phyloP scores from a whole-genome alignment of 1,139 yeast genomes.

The Kodamaea ohmeri region DNA sequence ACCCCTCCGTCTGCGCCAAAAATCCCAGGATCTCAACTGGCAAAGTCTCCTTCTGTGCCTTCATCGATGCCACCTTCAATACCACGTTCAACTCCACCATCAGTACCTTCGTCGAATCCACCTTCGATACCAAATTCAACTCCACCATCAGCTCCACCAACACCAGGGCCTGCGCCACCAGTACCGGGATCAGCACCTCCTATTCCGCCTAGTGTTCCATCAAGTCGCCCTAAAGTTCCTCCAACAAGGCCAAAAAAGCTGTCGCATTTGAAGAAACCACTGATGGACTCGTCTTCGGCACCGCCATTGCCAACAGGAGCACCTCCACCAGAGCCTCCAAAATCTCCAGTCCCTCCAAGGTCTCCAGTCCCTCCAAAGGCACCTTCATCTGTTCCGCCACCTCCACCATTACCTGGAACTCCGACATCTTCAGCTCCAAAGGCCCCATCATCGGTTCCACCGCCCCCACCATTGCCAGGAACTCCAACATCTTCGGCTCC shows the following conservation, averaged over 20 bases:
- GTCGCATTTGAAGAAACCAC: conserved; percentile 25
- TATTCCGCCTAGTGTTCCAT: conserved; percentile 2
- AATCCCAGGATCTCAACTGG: conserved; percentile 20
- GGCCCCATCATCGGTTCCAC: conserved; percentile 19
- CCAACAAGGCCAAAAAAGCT: conserved; percentile 32
- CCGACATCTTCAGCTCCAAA: conserved; percentile 18
- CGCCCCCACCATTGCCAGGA: conserved; percentile 16
- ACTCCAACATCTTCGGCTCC: conserved; percentile 24
- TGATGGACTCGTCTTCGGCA: conserved; percentile 6
- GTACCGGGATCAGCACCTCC: conserved; percentile 8
- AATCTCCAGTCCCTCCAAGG: conserved; percentile 7
- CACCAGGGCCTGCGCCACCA: conserved; percentile 14
- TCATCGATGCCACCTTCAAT: conserved; percentile 15
- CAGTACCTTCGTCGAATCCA: neutral
- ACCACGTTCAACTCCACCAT: conserved; percentile 21
- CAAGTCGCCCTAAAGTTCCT: conserved; percentile 25
- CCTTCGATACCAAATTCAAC: conserved; percentile 7
- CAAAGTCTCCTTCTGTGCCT: conserved; percentile 18
- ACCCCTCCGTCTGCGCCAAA: conserved; percentile 41
- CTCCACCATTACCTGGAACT: conserved; percentile 16
- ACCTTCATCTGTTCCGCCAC: conserved; percentile 20
- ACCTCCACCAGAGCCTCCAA: conserved; percentile 12
- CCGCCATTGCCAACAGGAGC: conserved; percentile 18
- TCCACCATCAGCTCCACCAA: conserved; percentile 7
- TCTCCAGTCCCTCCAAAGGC: conserved; percentile 21